Evolutionary conservation across 2,329 filamentous ascomycete species (phyloP), one percentile per base, ranked within the genome.

Genomic region (Huntiella abstrusa): DNA sequence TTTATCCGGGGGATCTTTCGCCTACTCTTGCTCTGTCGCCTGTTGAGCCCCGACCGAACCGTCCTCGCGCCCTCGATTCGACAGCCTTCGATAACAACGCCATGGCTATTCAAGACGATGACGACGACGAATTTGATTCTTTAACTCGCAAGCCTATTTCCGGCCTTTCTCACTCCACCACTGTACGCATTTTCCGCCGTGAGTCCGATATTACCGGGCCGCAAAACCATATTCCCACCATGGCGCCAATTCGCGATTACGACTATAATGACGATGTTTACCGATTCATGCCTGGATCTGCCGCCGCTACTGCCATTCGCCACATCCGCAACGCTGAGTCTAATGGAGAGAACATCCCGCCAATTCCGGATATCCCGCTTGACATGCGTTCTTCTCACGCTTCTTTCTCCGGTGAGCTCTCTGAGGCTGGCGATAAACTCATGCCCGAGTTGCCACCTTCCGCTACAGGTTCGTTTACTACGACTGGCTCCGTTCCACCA

Each of bases 141-240:
- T 28, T 28, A 28, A 22, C 47, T 17, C 17, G 35, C 11, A n/a
- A 32, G 10, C 35, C 38, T 10, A 11, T 19, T n/a, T 43, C 44
- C 8, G 33, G 36, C 28, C 32, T 49, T 10, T 17, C 48, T 13
- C 48, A 46, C 11, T 49, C 48, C 4, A 49, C 48, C 1, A 49
- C 44, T 16, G 44, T 47, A n/a, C 45, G 66, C 4, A 67, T 72
- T 37, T 55, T 73, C 32, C 64, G 67, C 6, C 65, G 64, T 41
- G 64, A 66, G 45, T 60, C 60, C 41, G 63, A 64, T 42, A 47
- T 47, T 35, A 45, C 41, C 15, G 42, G 42, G 5, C 49, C 33
- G 8, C 32, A 43, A 34, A 51, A 34, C 28, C 37, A 43, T 33
- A 13, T 39, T 6, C 32, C 43, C 32, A 36, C 41, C 6, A 16